Conservation (phyloP, 345 rosid genomes). For the Citrus sp. region DNA sequence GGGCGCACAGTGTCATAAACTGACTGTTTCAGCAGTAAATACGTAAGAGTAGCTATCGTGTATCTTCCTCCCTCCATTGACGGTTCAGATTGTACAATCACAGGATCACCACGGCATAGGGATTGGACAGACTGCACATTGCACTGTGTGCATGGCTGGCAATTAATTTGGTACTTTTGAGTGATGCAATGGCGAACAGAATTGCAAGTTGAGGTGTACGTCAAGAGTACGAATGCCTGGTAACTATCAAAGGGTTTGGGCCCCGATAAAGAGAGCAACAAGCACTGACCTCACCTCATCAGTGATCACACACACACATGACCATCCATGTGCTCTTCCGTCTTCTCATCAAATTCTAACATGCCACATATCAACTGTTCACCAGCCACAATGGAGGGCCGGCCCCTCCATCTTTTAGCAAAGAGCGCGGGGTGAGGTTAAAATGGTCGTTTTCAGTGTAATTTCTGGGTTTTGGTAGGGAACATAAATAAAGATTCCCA, state of each 20-base stretch:
- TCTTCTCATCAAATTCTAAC: too few species aligned
- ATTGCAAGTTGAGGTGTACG: conserved; percentile 29
- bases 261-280: conserved; percentile 17
- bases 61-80: too few species aligned
- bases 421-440: not conserved
- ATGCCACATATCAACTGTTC: not conserved
- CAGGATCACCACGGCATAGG: too few species aligned
- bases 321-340: conserved; percentile 31
- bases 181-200: not conserved
- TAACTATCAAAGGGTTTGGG: conserved; percentile 16
- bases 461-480: not conserved
- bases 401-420: not conserved
- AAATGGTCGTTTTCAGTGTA: not conserved
- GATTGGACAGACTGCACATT: not conserved
- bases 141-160: not conserved
- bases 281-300: conserved; percentile 17
- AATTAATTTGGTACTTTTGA: not conserved
- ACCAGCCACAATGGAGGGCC: not conserved
- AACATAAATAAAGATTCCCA: not conserved
- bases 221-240: conserved; percentile 22
- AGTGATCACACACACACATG: conserved; percentile 7
- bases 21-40: not conserved
- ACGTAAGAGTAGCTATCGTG: too few species aligned
- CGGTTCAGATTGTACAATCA: too few species aligned
- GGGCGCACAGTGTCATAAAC: not conserved